phyloP scores from a whole-genome alignment of 164 flowering plant genomes.

The Stephania cephalantha region DNA sequence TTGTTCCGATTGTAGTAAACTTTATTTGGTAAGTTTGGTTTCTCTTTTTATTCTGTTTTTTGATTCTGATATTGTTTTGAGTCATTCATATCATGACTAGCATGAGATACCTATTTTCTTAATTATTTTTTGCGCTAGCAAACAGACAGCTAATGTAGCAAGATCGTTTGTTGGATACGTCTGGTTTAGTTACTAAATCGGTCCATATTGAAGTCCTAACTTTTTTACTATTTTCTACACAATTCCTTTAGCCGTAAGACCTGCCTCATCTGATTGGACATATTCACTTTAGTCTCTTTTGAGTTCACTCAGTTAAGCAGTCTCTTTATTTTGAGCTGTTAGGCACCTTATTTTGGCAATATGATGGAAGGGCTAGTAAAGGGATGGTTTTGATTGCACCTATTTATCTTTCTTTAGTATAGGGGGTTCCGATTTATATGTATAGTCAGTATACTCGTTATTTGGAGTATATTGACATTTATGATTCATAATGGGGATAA shows the following conservation, averaged over 20 bases:
- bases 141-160: neutral
- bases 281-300: neutral
- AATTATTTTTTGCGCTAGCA: neutral
- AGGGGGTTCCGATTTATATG: neutral
- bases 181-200: neutral
- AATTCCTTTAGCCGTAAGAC: neutral
- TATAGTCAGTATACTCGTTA: neutral
- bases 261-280: neutral
- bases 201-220: neutral
- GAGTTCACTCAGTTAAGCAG: neutral
- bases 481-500: no score
- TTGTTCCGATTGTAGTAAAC: conserved; percentile 89
- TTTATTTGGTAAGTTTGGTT: conserved; percentile 64
- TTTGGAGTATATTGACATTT: no score
- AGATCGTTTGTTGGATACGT: neutral
- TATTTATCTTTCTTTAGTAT: neutral
- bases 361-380: neutral
- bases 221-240: neutral
- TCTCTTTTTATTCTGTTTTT: neutral
- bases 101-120: neutral
- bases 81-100: no score
- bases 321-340: neutral
- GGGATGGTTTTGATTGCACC: neutral
- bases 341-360: neutral
- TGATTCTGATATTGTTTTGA: no score